Evolutionary conservation across 805 yeast species (phyloP), one percentile per base, ranked within the genome.

Genomic region (Kodamaea fukazawae): DNA sequence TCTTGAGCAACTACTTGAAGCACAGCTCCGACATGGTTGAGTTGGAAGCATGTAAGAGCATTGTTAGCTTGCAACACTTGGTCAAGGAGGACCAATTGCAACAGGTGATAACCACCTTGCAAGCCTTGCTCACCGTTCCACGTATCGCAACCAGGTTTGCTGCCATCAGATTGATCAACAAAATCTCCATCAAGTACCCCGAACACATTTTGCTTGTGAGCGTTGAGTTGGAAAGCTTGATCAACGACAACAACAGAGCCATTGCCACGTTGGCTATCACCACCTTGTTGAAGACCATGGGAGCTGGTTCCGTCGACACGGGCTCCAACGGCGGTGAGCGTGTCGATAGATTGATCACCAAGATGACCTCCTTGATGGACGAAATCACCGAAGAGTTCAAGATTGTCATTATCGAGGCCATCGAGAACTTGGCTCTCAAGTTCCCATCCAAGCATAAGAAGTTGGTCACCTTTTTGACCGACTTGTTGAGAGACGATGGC

Each of bases 251-350:
- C 17, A 89, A 87, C 67, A 81, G 96, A 66, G 83, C 96, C 25
- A 81, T 93, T 49, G 91, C 98, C 10, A 93, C 99, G 11, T 91
- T 88, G 64, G 97, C 99, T 18, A 93, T 93, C 60, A 93, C 98
- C 25, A 91, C 98, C 2, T 73, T 93, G 57, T 78, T 93, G 63
- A 93, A 91, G 68, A 91, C 98, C 2, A 96, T 97, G 59, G 89
- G 90, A 48, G 83, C 87, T 46, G 72, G 73, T 37, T 60, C 71
- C 18, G 46, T 65, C 30, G 69, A 62, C 45, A 55, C 61, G 15
- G 60, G 58, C 11, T 42, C 54, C 7, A 46, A 53, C n/a, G 63
- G 67, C 44, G 63, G 68, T 11, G 88, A 86, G 45, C 65, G 61
- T 44, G 96, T 93, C 41, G 96, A 91, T 60, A 77, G 96, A 54